phyloP scores from a whole-genome alignment of 1,284 basidiomycete genomes.

The Volvariella volvacea region DNA sequence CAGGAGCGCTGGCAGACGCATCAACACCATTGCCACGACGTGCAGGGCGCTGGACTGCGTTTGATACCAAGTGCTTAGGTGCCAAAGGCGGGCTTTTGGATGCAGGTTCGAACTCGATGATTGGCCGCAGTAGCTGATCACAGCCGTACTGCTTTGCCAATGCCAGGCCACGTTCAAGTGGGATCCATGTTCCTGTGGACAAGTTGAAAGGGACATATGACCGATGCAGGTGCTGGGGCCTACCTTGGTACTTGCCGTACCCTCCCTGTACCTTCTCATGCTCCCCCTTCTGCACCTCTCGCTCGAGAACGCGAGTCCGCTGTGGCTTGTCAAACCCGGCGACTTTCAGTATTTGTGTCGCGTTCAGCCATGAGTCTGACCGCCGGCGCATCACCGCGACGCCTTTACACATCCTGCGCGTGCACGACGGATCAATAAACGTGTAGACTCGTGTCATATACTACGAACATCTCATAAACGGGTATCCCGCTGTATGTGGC shows the following conservation, averaged over 20 bases:
- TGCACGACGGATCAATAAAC: constrained; percentile 25
- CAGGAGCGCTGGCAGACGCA: constrained; percentile 23
- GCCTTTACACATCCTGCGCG: constrained; percentile 82
- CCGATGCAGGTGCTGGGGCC: constrained; percentile 15
- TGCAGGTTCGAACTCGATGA: constrained; percentile 91
- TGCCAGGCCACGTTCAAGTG: constrained; percentile 83
- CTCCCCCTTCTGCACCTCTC: constrained; percentile 97
- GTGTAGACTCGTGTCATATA: constrained; percentile 27
- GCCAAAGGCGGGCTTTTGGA: constrained; percentile 93
- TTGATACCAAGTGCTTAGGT: constrained; percentile 89
- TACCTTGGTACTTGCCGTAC: constrained; percentile 99
- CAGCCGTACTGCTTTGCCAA: constrained; percentile 94
- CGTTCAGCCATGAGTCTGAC: constrained; percentile 96
- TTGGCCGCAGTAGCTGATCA: constrained; percentile 82
- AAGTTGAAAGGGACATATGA: neutral
- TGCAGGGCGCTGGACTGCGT: constrained; percentile 44
- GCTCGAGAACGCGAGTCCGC: constrained; percentile 92
- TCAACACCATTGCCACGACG: constrained; percentile 41
- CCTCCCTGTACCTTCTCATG: constrained; percentile 99
- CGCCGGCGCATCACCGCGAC: constrained; percentile 97
- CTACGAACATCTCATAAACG: constrained; percentile 77
- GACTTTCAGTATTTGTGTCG: constrained; percentile 98
- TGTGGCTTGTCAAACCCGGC: constrained; percentile 99
- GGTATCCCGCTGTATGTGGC: constrained; percentile 86
- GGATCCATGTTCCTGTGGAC: constrained; percentile 92